Conservation (phyloP, 2,329 filamentous ascomycete genomes). For the Rutstroemia sydowiana region DNA sequence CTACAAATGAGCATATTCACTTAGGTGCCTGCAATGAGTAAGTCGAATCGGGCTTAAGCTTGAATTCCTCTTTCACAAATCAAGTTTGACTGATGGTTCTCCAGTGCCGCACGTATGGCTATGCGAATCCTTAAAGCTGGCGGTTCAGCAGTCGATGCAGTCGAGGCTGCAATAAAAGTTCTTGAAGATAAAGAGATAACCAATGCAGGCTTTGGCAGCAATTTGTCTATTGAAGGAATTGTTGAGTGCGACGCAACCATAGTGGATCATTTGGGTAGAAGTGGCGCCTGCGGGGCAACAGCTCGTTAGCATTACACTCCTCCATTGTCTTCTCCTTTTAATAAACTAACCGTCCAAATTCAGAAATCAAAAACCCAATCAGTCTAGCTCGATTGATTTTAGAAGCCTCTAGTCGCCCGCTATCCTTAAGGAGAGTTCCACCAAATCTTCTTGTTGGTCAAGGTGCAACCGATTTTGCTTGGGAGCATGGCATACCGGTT, state of each 20-base stretch:
- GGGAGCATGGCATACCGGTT: slow-evolving; percentile 65
- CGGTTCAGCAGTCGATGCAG: slow-evolving; percentile 74
- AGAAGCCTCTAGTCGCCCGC: slow-evolving; percentile 63
- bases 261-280: slow-evolving; percentile 83
- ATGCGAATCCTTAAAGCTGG: slow-evolving; percentile 78
- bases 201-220: slow-evolving; percentile 93
- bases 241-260: slow-evolving; percentile 95
- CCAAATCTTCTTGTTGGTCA: slow-evolving; percentile 85
- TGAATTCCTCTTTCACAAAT: slow-evolving; percentile 10
- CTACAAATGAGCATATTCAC: slow-evolving; percentile 76
- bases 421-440: slow-evolving; percentile 83
- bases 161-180: slow-evolving; percentile 79
- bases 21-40: slow-evolving; percentile 84
- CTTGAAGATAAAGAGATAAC: slow-evolving; percentile 94
- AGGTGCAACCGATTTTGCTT: slow-evolving; percentile 81
- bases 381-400: slow-evolving; percentile 77
- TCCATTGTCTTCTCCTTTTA: background rate
- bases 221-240: slow-evolving; percentile 79
- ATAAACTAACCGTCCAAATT: background rate
- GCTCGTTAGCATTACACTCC: slow-evolving; percentile 56
- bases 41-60: slow-evolving; percentile 32
- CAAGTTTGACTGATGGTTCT: slow-evolving; percentile 13
- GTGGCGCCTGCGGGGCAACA: slow-evolving; percentile 87
- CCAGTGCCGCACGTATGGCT: slow-evolving; percentile 71
- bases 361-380: slow-evolving; percentile 90